Conservation (phyloP, 2,329 filamentous ascomycete species). For the Aspergillus versicolor region DNA sequence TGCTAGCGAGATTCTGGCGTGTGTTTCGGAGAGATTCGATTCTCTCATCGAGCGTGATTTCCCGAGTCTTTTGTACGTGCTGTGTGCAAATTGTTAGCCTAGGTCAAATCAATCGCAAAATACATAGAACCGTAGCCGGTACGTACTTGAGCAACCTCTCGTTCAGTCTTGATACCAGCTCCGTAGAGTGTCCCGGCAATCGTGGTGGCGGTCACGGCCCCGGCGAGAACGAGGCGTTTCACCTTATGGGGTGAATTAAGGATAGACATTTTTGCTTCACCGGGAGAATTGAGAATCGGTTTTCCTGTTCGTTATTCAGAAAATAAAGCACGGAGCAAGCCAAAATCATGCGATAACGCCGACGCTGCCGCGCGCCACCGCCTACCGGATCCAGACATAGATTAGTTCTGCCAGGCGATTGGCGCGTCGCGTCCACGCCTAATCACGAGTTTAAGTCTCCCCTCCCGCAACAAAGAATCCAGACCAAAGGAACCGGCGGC, state of each 20-base stretch:
- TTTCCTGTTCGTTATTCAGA: not conserved
- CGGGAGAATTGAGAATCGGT: not conserved
- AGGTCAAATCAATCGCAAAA: not conserved
- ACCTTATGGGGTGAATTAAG: slow-evolving; percentile 38
- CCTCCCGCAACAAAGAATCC: slow-evolving; percentile 8
- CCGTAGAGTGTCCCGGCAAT: slow-evolving; percentile 60
- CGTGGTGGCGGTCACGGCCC: slow-evolving; percentile 56
- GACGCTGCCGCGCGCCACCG: slow-evolving; percentile 23
- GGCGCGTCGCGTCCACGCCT: slow-evolving; percentile 25
- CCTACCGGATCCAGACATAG: slow-evolving; percentile 19
- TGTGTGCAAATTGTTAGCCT: slow-evolving; percentile 20
- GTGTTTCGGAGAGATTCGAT: slow-evolving; percentile 54
- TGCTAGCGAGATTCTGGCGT: slow-evolving; percentile 50
- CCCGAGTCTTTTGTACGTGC: slow-evolving; percentile 47
- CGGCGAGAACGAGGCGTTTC: slow-evolving; percentile 54
- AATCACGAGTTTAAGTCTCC: slow-evolving; percentile 2
- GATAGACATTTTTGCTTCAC: slow-evolving; percentile 9
- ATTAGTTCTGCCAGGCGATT: slow-evolving; percentile 24
- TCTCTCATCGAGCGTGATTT: slow-evolving; percentile 54
- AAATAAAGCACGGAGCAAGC: not conserved
- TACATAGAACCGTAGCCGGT: too few relatives aligned
- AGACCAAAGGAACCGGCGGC: not conserved
- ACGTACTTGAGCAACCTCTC: slow-evolving; percentile 53
- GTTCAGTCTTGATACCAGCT: slow-evolving; percentile 56
- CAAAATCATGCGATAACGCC: not conserved